phyloP scores from a whole-genome alignment of 306 rosid genomes.

The Hylodesmum podocarpum region DNA sequence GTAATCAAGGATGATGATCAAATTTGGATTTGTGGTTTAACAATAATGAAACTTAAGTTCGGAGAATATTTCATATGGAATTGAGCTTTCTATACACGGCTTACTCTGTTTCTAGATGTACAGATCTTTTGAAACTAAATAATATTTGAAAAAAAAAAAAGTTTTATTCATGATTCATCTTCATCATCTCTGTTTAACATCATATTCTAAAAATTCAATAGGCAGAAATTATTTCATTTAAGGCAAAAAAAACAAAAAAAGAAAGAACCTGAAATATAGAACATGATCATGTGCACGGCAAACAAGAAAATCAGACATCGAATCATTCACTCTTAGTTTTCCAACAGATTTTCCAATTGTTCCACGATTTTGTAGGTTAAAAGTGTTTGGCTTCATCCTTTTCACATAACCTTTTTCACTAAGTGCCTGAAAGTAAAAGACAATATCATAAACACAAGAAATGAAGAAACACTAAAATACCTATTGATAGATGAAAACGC shows the following conservation, averaged over 20 bases:
- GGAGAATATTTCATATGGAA: not conserved
- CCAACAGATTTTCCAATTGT: slow-evolving; percentile 99
- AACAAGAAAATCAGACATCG: slow-evolving; percentile 94
- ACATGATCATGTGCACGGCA: slow-evolving; percentile 94
- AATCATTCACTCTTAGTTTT: slow-evolving; percentile 87
- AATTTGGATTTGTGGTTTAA: not conserved
- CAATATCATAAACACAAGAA: slow-evolving; percentile 17
- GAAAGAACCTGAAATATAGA: slow-evolving; percentile 81
- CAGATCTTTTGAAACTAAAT: slow-evolving; percentile 6
- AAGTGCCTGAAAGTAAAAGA: slow-evolving; percentile 58
- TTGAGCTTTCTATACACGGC: not conserved
- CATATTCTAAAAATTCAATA: not conserved
- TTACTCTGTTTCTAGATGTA: not conserved
- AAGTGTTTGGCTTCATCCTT: slow-evolving; percentile 91
- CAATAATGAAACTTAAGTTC: not conserved
- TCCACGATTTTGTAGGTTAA: slow-evolving; percentile 91
- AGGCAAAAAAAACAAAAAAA: slow-evolving; percentile 8
- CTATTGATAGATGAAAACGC: not conserved
- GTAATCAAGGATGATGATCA: not conserved
- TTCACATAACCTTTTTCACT: slow-evolving; percentile 97
- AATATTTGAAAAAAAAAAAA: not conserved
- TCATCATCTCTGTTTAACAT: not conserved
- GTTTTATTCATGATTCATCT: not conserved
- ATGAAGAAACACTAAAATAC: not conserved
- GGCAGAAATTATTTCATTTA: not conserved